Base-by-base conservation (phyloP, 139 green algal species). In the Auxenochlorella protothecoides region DNA sequence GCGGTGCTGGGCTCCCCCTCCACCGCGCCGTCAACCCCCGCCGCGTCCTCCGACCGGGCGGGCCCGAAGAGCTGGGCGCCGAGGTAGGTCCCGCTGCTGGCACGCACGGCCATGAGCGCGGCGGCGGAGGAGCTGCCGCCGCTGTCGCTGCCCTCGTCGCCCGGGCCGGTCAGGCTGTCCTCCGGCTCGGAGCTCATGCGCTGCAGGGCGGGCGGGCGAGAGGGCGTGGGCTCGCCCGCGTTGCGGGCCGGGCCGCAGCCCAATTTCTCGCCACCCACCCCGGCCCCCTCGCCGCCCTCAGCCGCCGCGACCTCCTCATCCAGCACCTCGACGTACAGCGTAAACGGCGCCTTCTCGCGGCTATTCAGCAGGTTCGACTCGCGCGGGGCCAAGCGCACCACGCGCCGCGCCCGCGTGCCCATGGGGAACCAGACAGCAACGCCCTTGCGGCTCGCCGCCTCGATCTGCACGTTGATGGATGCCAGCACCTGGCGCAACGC, bases 301-400 rank as follows among this genome's bases (percentile, higher is more conserved):
- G 51, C 65, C 14, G 68, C 62, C 6, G 53, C 69, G 6, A 68
- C 71, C 55, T 77, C 75, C 54, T 79, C 74, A 59, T 84, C 79
- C 16, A 94, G 74, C 11, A 95, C 90, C 70, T 96, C 91, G 2
- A 94, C 66, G 55, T 80, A 84, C 6, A 96, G 64, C 59, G 94
- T 86, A 80, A 96, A 96, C 0, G 91, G 91, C 6, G 89, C 90
- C 78, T 91, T 89, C 57, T 88, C 84, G 11, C 78, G 81, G 11
- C 84, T 94, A 80, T 96, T 96, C 11, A 98, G 84, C 15, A 99
- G 82, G 44, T 86, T 80, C 5, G 87, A 85, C 74, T 98, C 93
- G 52, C 88, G 82, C 2, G 81, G 78, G 0, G 86, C 75, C 27
- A 99, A 81, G 13, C 92, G 82, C 67, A 99, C 81, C 56, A 99